A percentile compares a stretch with the other conserved stretches of the same genome.
Conservation (phyloP, 192 early-diverging fungal genomes). For the Linnemannia elongata region DNA sequence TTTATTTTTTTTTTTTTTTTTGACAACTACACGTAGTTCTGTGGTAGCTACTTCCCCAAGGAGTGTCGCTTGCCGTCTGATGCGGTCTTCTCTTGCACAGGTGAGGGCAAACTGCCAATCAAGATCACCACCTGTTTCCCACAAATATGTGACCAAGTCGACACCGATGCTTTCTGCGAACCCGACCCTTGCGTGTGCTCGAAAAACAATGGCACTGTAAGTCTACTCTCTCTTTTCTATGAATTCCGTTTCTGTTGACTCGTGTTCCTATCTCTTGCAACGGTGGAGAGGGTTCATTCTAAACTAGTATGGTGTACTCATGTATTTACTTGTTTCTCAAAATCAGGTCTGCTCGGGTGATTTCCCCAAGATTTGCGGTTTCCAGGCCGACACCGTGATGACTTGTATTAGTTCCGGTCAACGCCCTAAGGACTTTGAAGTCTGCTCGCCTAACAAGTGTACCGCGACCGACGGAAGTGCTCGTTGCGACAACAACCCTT, state of each 20-base stretch:
- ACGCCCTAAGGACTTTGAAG: not conserved
- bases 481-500: conserved; percentile 9
- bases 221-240: not conserved
- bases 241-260: not conserved
- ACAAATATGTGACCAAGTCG: not conserved
- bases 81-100: conserved; percentile 1
- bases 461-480: not conserved
- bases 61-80: not conserved
- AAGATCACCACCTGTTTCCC: not conserved
- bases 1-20: not conserved
- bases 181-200: conserved; percentile 11
- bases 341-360: not conserved
- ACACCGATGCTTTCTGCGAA: not conserved
- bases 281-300: too few relatives aligned
- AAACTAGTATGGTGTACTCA: too few relatives aligned
- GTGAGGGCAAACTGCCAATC: not conserved
- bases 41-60: conserved; percentile 6
- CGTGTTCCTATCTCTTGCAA: too few relatives aligned
- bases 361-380: not conserved
- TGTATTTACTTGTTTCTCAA: not conserved
- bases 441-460: conserved; percentile 9
- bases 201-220: not conserved
- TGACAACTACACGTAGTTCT: not conserved
- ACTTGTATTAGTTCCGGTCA: not conserved
- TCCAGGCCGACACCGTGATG: not conserved